Base-by-base conservation (phyloP, 495 filamentous ascomycete species). In the Aspergillus steynii region DNA sequence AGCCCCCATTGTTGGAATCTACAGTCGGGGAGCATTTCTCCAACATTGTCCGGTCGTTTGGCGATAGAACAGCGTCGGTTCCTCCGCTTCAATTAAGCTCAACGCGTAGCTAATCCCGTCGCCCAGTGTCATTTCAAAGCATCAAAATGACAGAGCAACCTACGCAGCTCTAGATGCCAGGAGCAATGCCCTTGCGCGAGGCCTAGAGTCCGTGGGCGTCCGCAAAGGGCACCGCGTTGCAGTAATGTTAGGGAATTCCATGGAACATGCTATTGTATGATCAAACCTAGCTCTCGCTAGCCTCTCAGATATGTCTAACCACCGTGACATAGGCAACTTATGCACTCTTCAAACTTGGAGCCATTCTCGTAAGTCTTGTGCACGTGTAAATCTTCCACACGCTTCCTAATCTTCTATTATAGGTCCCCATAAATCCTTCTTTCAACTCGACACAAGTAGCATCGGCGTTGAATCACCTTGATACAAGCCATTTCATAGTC, bases 311-410 rank as follows among this genome's bases (percentile, higher is more conserved):
- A 60, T 50, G 42, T n/a, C 62, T 57, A 15, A 60, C 52, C n/a
- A 32, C 34, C 10, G 32, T 53, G 10, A 45, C 61, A 26, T 58
- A 88, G 71, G 74, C 85, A 15, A 96, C 90, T 27, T 97, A 99
- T 75, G 92, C 92, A 5, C 63, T 96, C 26, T 96, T 95, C 74
- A 97, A 99, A 72, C 82, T 97, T 2, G 95, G 95, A 15, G 95
- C 91, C 49, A 88, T 97, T 53, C 78, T 97, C 59, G 93, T 89
- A 73, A 51, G 79, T 63, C 20, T n/a, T 14, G 2, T 7, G 15
- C 55, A 29, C 29, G 26, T n/a, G 29, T 56, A 14, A 5, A 32
- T 29, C 4, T n/a, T 2, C 14, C 29, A 15, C 29, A 7, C 12
- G 29, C 5, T 2, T 28, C 50, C 56, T 61, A 14, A 66, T 57